Conservation (phyloP, 148 eudicot genomes). For the Nepenthes gracilis region DNA sequence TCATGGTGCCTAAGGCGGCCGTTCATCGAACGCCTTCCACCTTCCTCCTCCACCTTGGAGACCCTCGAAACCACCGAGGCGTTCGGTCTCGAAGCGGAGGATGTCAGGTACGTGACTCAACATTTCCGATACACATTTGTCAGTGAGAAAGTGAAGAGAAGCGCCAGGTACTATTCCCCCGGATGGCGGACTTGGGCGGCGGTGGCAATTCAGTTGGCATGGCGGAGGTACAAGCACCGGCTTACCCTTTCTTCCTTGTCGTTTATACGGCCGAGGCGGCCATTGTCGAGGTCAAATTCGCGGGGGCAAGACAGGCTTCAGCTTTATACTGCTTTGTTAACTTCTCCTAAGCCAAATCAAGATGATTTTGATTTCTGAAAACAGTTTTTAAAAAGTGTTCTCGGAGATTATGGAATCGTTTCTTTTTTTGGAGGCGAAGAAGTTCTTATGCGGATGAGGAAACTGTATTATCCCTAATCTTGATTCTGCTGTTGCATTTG, state of each 20-base stretch:
- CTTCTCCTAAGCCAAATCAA: slow-evolving; percentile 91
- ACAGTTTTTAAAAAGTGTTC: too few species aligned
- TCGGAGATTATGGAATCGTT: too few species aligned
- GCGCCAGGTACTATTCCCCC: slow-evolving; percentile 88
- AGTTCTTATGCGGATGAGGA: neutral
- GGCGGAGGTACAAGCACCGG: slow-evolving; percentile 81
- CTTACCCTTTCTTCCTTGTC: slow-evolving; percentile 76
- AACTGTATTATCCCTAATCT: too few species aligned
- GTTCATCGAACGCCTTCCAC: slow-evolving; percentile 66
- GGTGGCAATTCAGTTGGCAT: slow-evolving; percentile 80
- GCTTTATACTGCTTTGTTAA: slow-evolving; percentile 78
- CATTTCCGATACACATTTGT: slow-evolving; percentile 92
- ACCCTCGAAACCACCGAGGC: slow-evolving; percentile 94
- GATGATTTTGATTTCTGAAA: slow-evolving; percentile 64
- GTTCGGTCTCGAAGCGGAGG: slow-evolving; percentile 72
- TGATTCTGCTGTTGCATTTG: too few species aligned
- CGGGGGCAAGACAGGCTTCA: slow-evolving; percentile 78
- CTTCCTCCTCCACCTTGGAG: slow-evolving; percentile 62
- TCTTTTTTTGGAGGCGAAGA: neutral
- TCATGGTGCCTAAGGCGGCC: slow-evolving; percentile 88
- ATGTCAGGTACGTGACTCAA: slow-evolving; percentile 80
- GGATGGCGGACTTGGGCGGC: slow-evolving; percentile 99
- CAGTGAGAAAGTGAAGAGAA: slow-evolving; percentile 75
- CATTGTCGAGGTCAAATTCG: slow-evolving; percentile 78
- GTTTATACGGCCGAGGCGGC: slow-evolving; percentile 89